Evolutionary conservation across 2,329 filamentous ascomycete genomes (phyloP), one percentile per base, ranked within the genome.

Genomic region (Scolecobasidium constrictum): DNA sequence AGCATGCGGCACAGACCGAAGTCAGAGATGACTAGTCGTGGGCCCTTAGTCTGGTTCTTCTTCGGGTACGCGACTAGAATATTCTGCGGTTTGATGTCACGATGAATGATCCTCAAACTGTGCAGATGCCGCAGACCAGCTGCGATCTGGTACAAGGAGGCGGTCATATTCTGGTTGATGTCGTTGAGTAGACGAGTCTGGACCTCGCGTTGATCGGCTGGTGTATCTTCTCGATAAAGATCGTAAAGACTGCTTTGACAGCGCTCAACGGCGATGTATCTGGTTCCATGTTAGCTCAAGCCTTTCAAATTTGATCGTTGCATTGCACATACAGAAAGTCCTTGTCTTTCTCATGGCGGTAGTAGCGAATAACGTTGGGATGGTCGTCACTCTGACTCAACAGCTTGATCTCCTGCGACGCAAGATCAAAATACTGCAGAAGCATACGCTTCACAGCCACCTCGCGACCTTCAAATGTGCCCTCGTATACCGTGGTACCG

Each of bases 1-100:
- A 98, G 68, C 56, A 95, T 96, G 70, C 96, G 98, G 61, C 92
- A 96, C 1, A 98, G 75, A 4, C 92, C 92, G 63, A 98, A 98
- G 60, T 98, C 92, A 0, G 92, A 96, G 26, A 98, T 94, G 4
- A 98, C 76, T 28, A 98, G 72, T n/a, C 90, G 81, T 18, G 87
- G 81, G 26, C 72, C 76, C 34, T 77, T 76, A 46, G 78, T 73
- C 52, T 81, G 78, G 50, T 73, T 78, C 66, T 81, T 79, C 45
- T 77, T 75, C 1, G 77, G 76, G 48, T 74, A 73, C 18, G 77
- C 75, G 46, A 96, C 87, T 1, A 98, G 71, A 40, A 98, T 96
- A 53, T 98, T 98, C 55, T 98, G 92, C 1, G 92, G 92, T 60
- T 98, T 98, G 54, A 98, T 75, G 56, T 98, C 92, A 42, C 92